Evolutionary conservation across 768 basidiomycete genomes (phyloP).

Genomic region (Rhizopogon salebrosus): DNA sequence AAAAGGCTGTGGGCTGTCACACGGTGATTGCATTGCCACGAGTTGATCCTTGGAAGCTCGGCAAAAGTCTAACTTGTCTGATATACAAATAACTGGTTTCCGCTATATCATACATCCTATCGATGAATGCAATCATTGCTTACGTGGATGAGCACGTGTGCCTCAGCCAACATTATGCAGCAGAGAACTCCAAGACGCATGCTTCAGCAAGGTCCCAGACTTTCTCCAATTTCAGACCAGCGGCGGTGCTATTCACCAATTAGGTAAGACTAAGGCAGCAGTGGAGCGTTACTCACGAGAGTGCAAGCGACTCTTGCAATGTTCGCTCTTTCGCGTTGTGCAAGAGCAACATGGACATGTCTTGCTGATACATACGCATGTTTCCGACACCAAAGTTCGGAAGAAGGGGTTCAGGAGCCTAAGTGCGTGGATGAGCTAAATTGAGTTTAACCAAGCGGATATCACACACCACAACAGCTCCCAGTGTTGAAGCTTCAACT

Average conservation of each 20-base stretch:
- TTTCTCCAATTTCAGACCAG: conserved; percentile 25
- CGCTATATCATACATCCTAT: conserved; percentile 1
- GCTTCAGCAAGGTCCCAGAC: conserved; percentile 27
- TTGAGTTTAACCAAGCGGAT: background rate
- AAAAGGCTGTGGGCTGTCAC: conserved; percentile 37
- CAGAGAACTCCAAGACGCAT: conserved; percentile 19
- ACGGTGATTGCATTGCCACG: background rate
- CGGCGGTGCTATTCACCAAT: conserved; percentile 14
- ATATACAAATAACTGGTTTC: background rate
- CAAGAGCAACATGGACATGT: conserved; percentile 24
- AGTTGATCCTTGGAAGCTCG: background rate
- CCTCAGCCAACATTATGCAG: conserved; percentile 8
- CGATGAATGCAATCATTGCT: background rate
- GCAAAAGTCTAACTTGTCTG: background rate
- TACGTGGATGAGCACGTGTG: conserved; percentile 14
- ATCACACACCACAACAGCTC: conserved; percentile 9
- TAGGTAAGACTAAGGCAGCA: background rate
- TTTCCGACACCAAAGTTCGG: conserved; percentile 29
- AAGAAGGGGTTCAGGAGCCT: conserved; percentile 31
- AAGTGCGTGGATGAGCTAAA: background rate
- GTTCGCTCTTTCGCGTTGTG: conserved; percentile 31
- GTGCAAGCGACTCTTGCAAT: conserved; percentile 19
- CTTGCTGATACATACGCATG: conserved; percentile 23
- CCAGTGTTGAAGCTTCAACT: conserved; percentile 9
- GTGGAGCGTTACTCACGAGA: conserved; percentile 18